These are phyloP conservation scores for Neofusicoccum kwambonambiense DNA, from an alignment of 2,329 filamentous ascomycete genomes.

Conservation along the genomic window DNA sequence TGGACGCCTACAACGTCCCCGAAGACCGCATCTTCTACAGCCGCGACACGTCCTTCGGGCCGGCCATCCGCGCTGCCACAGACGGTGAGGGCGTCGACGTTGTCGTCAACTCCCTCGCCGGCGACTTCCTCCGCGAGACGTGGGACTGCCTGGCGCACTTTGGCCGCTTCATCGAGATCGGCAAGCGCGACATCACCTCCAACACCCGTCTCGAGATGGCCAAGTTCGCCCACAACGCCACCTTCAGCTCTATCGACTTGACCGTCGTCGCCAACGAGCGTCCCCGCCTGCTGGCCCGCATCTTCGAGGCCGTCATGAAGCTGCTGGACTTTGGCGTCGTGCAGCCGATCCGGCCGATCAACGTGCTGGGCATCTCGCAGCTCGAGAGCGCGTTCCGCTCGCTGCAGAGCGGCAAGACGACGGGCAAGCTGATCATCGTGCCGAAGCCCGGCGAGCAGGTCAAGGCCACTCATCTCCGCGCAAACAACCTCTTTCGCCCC, in stretches of 20 bases:
- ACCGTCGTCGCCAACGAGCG: slow-evolving; percentile 1
- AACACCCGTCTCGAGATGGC: slow-evolving; percentile 18
- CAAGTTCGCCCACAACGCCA: slow-evolving; percentile 21
- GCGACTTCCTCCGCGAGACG: slow-evolving; percentile 27
- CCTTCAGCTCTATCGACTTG: slow-evolving; percentile 17
- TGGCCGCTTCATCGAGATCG: slow-evolving; percentile 31
- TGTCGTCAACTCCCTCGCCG: slow-evolving; percentile 33
- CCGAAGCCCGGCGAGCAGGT: slow-evolving; percentile 25
- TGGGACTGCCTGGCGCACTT: slow-evolving; percentile 31
- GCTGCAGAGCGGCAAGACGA: slow-evolving; percentile 20
- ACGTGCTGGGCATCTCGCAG: slow-evolving; percentile 22
- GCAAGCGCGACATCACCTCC: slow-evolving; percentile 19
- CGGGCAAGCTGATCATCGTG: slow-evolving; percentile 24
- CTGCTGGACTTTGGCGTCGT: slow-evolving; percentile 8
- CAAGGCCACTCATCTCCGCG: slow-evolving; percentile 8
- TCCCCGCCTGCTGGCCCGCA: neutral
- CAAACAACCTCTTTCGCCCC: slow-evolving; percentile 11
- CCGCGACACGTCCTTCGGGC: slow-evolving; percentile 29
- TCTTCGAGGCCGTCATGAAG: slow-evolving; percentile 15
- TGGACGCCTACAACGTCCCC: slow-evolving; percentile 27
- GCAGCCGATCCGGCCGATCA: slow-evolving; percentile 10
- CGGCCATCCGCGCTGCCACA: slow-evolving; percentile 27
- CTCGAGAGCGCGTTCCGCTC: slow-evolving; percentile 22
- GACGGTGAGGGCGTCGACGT: slow-evolving; percentile 34
- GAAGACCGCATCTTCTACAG: slow-evolving; percentile 34